Conservation (phyloP, 2,329 filamentous ascomycete genomes). For the Pseudopyricularia javanii region DNA sequence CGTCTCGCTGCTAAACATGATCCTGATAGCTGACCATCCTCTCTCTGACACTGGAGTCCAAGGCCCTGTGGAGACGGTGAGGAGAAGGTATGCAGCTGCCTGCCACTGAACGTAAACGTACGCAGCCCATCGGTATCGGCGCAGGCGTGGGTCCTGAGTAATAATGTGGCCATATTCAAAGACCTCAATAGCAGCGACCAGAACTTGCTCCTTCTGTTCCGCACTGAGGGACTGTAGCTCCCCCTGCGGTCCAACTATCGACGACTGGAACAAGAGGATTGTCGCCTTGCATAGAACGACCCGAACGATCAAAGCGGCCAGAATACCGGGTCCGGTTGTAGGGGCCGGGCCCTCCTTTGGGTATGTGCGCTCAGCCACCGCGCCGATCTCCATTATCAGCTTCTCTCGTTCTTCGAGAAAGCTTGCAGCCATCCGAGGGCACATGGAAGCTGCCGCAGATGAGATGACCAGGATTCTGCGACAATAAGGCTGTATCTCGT, state of each 20-base stretch:
- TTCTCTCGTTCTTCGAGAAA: constrained; percentile 29
- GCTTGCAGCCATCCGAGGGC: constrained; percentile 15
- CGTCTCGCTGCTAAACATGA: constrained; percentile 17
- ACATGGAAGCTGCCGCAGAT: constrained; percentile 17
- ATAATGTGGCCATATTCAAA: constrained; percentile 43
- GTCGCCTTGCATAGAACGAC: constrained; percentile 42
- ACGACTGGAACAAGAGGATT: constrained; percentile 39
- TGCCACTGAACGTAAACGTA: constrained; percentile 49
- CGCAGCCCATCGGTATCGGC: constrained; percentile 45
- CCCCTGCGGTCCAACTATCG: constrained; percentile 26
- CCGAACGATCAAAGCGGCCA: constrained; percentile 32
- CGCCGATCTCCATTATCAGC: constrained; percentile 16
- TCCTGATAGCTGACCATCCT: constrained; percentile 16
- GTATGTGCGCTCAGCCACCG: constrained; percentile 39
- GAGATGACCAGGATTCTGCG: constrained; percentile 24
- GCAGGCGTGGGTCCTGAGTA: constrained; percentile 33
- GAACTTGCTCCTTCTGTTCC: constrained; percentile 22
- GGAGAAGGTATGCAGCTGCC: constrained; percentile 41
- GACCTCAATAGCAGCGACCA: constrained; percentile 38
- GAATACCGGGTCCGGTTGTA: constrained; percentile 34
- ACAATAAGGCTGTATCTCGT: constrained; percentile 24
- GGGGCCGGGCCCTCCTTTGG: constrained; percentile 35
- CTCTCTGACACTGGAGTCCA: constrained; percentile 20
- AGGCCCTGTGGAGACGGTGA: constrained; percentile 32
- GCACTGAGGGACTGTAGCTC: constrained; percentile 17